phyloP scores from a whole-genome alignment of 345 rosid species.

The Zanthoxylum bungeanum region DNA sequence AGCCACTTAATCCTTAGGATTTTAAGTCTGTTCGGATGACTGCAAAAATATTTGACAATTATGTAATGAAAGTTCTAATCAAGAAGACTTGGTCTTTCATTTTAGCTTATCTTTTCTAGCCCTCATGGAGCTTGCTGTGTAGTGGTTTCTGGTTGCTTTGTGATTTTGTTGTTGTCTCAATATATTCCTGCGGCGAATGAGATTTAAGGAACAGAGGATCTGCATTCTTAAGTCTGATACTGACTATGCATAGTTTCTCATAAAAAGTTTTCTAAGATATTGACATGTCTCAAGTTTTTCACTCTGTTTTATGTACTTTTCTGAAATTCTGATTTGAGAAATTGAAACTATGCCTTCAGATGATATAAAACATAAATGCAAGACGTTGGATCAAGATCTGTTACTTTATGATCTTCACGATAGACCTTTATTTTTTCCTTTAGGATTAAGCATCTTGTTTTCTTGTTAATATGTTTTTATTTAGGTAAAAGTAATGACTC shows the following conservation, averaged over 20 bases:
- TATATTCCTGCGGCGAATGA: background rate
- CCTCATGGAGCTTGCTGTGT: background rate
- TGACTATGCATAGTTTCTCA: background rate
- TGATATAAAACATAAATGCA: background rate
- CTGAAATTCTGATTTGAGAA: background rate
- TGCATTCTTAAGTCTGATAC: background rate
- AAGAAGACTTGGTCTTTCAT: background rate
- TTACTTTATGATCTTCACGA: background rate
- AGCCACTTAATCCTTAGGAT: background rate
- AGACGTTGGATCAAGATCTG: background rate
- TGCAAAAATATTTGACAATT: background rate
- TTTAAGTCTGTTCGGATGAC: background rate
- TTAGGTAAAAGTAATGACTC: constrained; percentile 4
- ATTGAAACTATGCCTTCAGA: background rate
- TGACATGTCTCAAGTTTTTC: background rate
- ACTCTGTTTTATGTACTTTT: background rate
- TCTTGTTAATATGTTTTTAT: background rate
- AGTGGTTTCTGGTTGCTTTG: background rate
- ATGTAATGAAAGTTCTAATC: background rate
- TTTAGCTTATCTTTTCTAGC: background rate
- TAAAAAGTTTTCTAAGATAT: background rate
- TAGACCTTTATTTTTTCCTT: background rate
- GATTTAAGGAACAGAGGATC: background rate
- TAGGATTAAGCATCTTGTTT: background rate
- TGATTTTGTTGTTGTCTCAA: background rate